phyloP scores from a whole-genome alignment of 495 filamentous ascomycete species.

The Trichodelitschia bisporula region DNA sequence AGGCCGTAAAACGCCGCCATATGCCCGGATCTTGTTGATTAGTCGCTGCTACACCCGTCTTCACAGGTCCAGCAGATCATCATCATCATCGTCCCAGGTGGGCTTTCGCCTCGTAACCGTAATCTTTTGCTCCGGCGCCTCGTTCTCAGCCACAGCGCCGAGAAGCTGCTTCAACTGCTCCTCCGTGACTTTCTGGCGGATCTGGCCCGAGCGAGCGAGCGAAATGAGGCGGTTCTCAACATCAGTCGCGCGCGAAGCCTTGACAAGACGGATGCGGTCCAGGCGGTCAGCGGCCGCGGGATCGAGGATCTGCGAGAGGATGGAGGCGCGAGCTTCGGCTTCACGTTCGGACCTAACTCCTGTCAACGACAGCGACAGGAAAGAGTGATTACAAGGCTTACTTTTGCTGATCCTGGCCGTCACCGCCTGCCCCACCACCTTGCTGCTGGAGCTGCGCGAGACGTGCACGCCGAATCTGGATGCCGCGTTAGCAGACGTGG shows the following conservation, averaged over 20 bases:
- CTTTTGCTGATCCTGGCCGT: conserved; percentile 42
- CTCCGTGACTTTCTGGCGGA: conserved; percentile 73
- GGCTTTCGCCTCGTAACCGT: conserved; percentile 62
- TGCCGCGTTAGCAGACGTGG: conserved; percentile 1
- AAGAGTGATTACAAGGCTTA: conserved; percentile 12
- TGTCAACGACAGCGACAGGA: neutral
- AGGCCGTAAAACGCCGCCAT: too few relatives aligned
- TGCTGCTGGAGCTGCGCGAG: conserved; percentile 76
- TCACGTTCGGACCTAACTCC: conserved; percentile 5
- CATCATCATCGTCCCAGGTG: conserved; percentile 70
- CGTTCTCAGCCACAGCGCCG: conserved; percentile 41
- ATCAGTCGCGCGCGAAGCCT: conserved; percentile 70
- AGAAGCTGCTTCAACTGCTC: conserved; percentile 80
- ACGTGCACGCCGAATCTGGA: conserved; percentile 66
- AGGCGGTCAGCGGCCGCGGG: conserved; percentile 85
- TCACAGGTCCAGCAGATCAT: conserved; percentile 45
- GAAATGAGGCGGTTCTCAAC: conserved; percentile 84
- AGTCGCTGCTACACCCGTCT: too few relatives aligned
- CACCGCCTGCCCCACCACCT: conserved; percentile 23
- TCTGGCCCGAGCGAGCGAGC: conserved; percentile 68
- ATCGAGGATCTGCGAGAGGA: conserved; percentile 77
- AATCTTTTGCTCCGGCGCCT: conserved; percentile 53
- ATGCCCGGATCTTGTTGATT: too few relatives aligned
- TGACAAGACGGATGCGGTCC: conserved; percentile 84
- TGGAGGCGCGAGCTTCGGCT: conserved; percentile 46